Percentiles rank a stretch among this genome's conserved stretches.
Conservation (phyloP, 192 early-diverging fungal species). For the Coemansia pectinata region DNA sequence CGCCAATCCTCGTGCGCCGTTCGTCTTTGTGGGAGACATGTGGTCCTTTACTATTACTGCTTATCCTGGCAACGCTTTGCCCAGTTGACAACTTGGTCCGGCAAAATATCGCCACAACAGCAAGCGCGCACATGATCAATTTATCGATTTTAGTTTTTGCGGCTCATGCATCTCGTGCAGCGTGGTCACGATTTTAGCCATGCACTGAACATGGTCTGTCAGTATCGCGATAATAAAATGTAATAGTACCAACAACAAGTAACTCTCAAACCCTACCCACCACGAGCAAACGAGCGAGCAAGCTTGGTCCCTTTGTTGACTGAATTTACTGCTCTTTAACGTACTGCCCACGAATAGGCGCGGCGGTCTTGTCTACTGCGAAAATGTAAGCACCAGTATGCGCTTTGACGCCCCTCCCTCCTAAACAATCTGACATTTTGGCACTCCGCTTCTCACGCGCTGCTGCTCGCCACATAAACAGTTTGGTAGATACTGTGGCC, state of each 20-base stretch:
- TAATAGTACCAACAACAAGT: background rate
- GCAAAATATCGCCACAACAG: background rate
- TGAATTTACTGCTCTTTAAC: background rate
- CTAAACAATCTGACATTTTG: background rate
- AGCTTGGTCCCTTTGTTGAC: background rate
- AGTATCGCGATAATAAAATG: background rate
- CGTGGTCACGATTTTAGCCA: background rate
- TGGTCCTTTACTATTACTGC: background rate
- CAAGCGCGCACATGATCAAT: background rate
- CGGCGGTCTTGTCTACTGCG: background rate
- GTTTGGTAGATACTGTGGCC: background rate
- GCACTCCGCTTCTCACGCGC: background rate
- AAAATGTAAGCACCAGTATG: constrained; percentile 2
- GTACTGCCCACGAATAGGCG: background rate
- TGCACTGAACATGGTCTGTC: background rate
- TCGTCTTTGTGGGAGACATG: constrained; percentile 1
- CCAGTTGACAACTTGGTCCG: background rate
- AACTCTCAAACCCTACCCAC: background rate
- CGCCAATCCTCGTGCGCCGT: background rate
- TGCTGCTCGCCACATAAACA: background rate
- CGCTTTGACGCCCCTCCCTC: background rate
- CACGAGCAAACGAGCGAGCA: background rate
- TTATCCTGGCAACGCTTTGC: background rate
- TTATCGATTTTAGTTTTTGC: background rate
- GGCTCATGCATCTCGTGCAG: background rate